phyloP scores from a whole-genome alignment of 1,284 basidiomycete species.

The Ceraceosorus guamensis region DNA sequence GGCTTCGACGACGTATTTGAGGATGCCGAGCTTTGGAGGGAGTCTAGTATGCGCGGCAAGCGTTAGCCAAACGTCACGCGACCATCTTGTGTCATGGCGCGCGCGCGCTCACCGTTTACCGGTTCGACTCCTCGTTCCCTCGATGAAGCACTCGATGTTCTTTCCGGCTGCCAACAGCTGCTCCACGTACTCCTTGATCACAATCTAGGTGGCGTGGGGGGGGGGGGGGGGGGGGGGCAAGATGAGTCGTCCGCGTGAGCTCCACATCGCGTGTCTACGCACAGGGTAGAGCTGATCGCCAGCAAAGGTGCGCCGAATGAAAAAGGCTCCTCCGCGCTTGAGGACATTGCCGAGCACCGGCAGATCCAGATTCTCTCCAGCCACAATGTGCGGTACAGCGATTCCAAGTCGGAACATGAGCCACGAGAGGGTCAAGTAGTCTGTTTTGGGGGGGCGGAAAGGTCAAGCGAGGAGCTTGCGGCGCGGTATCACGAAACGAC shows the following conservation, averaged over 20 bases:
- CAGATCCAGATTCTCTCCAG: conserved; percentile 48
- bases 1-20: conserved; percentile 50
- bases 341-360: conserved; percentile 47
- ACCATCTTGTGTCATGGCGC: too few species aligned
- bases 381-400: conserved; percentile 48
- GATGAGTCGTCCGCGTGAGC: background rate
- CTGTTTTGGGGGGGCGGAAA: background rate
- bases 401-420: conserved; percentile 48
- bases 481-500: background rate
- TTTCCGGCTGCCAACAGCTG: conserved; percentile 42
- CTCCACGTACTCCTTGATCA: conserved; percentile 45
- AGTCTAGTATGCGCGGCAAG: conserved; percentile 10
- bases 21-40: conserved; percentile 49
- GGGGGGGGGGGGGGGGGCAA: too few species aligned
- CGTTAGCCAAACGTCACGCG: too few species aligned
- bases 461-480: background rate
- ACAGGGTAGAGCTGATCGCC: conserved; percentile 48
- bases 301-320: conserved; percentile 47
- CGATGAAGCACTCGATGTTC: conserved; percentile 49
- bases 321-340: conserved; percentile 48
- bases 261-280: conserved; percentile 27
- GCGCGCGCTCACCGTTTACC: conserved; percentile 40
- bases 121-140: conserved; percentile 49
- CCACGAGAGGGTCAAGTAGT: conserved; percentile 40
- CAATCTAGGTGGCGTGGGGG: background rate